Evolutionary conservation across 345 rosid species (phyloP).

Genomic region (Populus pruinosa): DNA sequence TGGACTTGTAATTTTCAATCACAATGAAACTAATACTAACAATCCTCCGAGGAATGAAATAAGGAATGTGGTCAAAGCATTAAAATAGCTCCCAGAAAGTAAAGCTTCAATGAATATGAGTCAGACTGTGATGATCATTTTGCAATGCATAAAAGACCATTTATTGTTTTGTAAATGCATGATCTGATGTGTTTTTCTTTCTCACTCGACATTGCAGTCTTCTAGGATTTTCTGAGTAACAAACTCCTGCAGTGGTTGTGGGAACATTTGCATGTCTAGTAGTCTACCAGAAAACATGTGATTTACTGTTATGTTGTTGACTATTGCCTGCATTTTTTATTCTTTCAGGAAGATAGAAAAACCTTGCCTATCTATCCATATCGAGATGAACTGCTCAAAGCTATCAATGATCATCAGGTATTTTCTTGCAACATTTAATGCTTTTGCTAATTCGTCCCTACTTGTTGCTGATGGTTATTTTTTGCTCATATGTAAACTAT

Average conservation of each 20-base stretch:
- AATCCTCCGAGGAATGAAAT: background rate
- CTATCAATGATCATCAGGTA: conserved; percentile 71
- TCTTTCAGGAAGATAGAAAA: conserved; percentile 73
- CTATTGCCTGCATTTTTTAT: conserved; percentile 9
- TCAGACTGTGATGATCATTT: background rate
- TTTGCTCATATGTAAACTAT: background rate
- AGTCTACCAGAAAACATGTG: background rate
- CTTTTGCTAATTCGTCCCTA: background rate
- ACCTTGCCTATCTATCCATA: conserved; percentile 78
- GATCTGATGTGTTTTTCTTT: background rate
- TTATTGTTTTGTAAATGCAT: background rate
- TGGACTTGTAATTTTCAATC: background rate
- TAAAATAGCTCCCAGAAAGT: background rate
- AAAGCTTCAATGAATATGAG: background rate
- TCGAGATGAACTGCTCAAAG: conserved; percentile 76
- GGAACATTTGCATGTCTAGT: background rate
- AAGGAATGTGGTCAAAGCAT: too few species aligned
- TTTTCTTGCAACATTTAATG: background rate
- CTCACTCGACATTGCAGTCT: background rate
- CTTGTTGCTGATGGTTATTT: background rate
- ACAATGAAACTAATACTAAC: background rate
- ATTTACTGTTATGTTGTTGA: background rate
- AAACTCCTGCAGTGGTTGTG: background rate
- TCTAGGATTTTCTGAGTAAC: background rate
- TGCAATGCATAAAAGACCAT: background rate